Percentiles rank a stretch among this genome's conserved stretches.
Evolutionary conservation across 208 protist species (phyloP).

Genomic region (Borovskyia barvae): DNA sequence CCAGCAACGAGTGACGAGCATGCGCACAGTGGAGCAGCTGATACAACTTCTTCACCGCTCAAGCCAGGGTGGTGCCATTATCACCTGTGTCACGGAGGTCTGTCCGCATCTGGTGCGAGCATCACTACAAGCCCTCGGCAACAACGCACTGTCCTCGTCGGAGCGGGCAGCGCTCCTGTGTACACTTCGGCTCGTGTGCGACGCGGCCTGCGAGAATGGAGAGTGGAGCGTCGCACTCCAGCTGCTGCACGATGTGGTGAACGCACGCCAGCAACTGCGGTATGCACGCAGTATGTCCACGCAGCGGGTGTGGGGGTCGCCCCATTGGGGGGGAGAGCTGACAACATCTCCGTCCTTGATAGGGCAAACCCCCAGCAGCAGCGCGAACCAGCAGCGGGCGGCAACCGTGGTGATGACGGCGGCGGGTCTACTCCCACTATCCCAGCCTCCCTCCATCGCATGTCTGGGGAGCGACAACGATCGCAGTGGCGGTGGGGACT

Average conservation of each 20-base stretch:
- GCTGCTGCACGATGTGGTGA: conserved; percentile 28
- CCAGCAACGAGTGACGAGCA: conserved; percentile 35
- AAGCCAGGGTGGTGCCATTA: neutral
- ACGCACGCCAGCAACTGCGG: conserved; percentile 17
- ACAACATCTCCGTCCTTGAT: no score
- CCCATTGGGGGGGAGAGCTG: neutral
- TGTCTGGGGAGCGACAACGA: neutral
- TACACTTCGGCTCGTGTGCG: conserved; percentile 22
- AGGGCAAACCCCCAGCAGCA: no score
- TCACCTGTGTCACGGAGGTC: conserved; percentile 23
- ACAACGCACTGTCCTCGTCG: neutral
- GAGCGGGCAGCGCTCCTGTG: conserved; percentile 20
- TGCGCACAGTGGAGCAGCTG: conserved; percentile 43
- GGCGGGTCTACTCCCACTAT: no score
- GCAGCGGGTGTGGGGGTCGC: conserved; percentile 8
- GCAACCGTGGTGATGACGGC: no score
- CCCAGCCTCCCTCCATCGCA: no score
- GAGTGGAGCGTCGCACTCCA: conserved; percentile 44
- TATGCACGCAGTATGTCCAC: neutral
- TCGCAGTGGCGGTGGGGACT: neutral
- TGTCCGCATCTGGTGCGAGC: conserved; percentile 12
- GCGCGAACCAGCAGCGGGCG: no score
- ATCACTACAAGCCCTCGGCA: conserved; percentile 7
- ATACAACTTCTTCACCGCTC: conserved; percentile 34
- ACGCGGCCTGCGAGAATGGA: conserved; percentile 40